phyloP scores from a whole-genome alignment of 2,329 filamentous ascomycete species.

The Colletotrichum shisoi region DNA sequence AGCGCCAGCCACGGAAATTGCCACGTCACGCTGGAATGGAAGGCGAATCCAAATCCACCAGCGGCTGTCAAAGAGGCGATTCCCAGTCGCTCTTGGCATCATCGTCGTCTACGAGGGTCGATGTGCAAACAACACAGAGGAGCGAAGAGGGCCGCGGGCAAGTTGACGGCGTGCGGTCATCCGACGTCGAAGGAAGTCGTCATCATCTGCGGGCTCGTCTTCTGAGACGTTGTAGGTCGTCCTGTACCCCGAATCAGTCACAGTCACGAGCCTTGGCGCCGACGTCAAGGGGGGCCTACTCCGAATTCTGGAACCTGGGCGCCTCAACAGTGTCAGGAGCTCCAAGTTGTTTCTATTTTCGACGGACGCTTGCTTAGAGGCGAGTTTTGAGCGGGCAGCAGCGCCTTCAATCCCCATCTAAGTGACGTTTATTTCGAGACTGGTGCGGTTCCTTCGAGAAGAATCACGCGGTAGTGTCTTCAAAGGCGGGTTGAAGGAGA shows the following conservation, averaged over 20 bases:
- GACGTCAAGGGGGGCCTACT: neutral
- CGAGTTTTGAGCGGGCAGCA: neutral
- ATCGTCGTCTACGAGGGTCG: no score
- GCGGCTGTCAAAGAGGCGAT: no score
- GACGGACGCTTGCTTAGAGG: neutral
- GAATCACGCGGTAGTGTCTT: neutral
- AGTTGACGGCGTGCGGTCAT: neutral
- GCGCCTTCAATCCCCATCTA: neutral
- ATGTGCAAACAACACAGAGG: no score
- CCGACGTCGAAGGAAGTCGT: neutral
- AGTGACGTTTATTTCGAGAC: neutral
- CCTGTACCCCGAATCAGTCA: slow-evolving; percentile 27
- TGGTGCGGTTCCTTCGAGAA: neutral
- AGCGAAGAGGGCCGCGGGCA: neutral
- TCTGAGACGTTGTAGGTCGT: slow-evolving; percentile 5
- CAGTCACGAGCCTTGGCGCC: slow-evolving; percentile 18
- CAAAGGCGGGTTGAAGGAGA: neutral
- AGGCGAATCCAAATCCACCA: neutral
- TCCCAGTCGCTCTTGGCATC: neutral
- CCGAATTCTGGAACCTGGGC: neutral
- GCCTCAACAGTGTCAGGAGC: neutral
- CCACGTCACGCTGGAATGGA: slow-evolving; percentile 6
- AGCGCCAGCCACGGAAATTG: slow-evolving; percentile 11
- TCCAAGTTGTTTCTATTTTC: slow-evolving; percentile 1
- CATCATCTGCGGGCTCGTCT: slow-evolving; percentile 2